Conservation (phyloP, 1,139 yeast genomes). For the Candida sanyaensis region DNA sequence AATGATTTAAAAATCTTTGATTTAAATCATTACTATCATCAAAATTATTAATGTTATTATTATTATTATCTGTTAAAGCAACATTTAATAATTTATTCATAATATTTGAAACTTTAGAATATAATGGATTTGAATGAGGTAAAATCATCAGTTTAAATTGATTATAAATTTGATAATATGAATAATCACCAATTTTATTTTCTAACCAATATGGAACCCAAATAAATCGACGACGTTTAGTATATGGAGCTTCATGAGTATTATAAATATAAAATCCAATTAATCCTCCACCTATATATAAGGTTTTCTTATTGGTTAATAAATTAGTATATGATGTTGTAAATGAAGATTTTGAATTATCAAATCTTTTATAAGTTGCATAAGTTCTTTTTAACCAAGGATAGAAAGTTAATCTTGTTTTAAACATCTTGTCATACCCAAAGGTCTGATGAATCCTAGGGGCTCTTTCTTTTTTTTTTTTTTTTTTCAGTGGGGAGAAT, state of each 20-base stretch:
- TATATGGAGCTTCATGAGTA: slow-evolving; percentile 80
- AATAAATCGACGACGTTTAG: slow-evolving; percentile 71
- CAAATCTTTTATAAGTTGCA: slow-evolving; percentile 25
- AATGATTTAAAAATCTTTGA: slow-evolving; percentile 28
- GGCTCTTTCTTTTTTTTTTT: too few species aligned
- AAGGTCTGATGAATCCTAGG: too few species aligned
- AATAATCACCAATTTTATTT: slow-evolving; percentile 61
- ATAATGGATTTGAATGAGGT: slow-evolving; percentile 56
- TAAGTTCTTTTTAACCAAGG: slow-evolving; percentile 8
- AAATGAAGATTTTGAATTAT: slow-evolving; percentile 14
- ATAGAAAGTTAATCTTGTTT: slow-evolving; percentile 1
- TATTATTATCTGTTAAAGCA: slow-evolving; percentile 36
- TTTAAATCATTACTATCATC: slow-evolving; percentile 28
- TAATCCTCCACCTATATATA: slow-evolving; percentile 23
- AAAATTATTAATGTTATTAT: too few species aligned
- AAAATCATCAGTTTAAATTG: slow-evolving; percentile 50
- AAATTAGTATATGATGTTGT: slow-evolving; percentile 14
- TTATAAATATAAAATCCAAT: slow-evolving; percentile 59
- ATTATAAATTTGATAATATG: slow-evolving; percentile 60
- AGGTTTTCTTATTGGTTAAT: slow-evolving; percentile 18
- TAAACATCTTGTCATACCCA: neutral
- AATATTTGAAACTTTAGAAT: slow-evolving; percentile 55
- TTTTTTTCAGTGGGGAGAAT: too few species aligned
- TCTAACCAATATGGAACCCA: slow-evolving; percentile 75
- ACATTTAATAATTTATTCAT: slow-evolving; percentile 67